These are phyloP conservation scores for Didymella exigua DNA, from an alignment of 2,329 filamentous ascomycete genomes.

Conservation along the genomic window DNA sequence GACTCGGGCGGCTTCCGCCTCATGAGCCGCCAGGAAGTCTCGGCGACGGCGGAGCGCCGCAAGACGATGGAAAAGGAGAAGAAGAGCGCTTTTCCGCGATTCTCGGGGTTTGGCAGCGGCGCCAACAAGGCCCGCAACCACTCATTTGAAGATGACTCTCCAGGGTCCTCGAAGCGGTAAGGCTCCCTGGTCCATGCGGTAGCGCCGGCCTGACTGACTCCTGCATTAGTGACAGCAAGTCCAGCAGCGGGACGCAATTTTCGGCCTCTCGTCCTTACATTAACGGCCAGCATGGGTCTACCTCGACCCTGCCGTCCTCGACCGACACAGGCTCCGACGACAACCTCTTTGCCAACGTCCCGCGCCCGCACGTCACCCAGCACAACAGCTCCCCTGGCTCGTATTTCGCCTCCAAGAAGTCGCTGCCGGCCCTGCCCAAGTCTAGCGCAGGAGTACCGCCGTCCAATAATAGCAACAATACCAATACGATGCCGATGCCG, in stretches of 20 bases:
- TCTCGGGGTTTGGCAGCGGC: constrained; percentile 39
- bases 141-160: constrained; percentile 46
- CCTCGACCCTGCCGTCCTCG: constrained; percentile 50
- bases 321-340: constrained; percentile 47
- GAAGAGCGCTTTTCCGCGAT: constrained; percentile 42
- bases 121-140: constrained; percentile 42
- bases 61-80: constrained; percentile 42
- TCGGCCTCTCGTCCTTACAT: constrained; percentile 44
- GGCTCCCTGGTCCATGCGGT: constrained; percentile 26
- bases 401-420: constrained; percentile 32
- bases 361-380: constrained; percentile 38
- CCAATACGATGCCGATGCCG: too few relatives aligned
- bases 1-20: constrained; percentile 43
- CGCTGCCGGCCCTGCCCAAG: constrained; percentile 37
- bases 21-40: constrained; percentile 41
- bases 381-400: constrained; percentile 37
- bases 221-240: constrained; percentile 47
- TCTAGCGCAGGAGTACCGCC: constrained; percentile 28
- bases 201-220: constrained; percentile 37
- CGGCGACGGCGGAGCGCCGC: constrained; percentile 32
- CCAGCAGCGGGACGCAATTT: constrained; percentile 48
- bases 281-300: constrained; percentile 45
- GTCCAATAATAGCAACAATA: constrained; percentile 23
- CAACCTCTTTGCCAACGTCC: constrained; percentile 44
- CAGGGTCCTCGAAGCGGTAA: constrained; percentile 46